Percentiles rank a stretch among this genome's conserved stretches.
Conservation (phyloP, 2,329 filamentous ascomycete genomes). For the Incumbomyces lentus region DNA sequence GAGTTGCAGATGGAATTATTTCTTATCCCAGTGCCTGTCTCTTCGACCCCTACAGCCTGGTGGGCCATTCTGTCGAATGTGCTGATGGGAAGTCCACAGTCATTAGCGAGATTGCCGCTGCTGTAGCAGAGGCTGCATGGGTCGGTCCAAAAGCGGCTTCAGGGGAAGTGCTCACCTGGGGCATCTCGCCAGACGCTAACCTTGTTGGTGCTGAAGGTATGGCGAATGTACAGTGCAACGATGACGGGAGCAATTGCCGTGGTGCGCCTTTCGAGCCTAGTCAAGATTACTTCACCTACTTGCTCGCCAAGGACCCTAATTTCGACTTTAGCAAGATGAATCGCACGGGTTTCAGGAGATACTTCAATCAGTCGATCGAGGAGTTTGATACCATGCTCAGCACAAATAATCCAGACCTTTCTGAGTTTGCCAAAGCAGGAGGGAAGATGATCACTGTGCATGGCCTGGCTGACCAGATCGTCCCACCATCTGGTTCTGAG, state of each 20-base stretch:
- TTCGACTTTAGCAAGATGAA: constrained; percentile 26
- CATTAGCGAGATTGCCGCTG: constrained; percentile 23
- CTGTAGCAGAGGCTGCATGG: constrained; percentile 26
- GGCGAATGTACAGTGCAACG: constrained; percentile 20
- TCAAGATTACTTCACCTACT: constrained; percentile 26
- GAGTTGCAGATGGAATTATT: constrained; percentile 19
- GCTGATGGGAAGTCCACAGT: constrained; percentile 3
- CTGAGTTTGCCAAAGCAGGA: constrained; percentile 26
- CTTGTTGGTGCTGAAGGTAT: constrained; percentile 10
- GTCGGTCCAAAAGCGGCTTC: constrained; percentile 20
- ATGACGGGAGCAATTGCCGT: constrained; percentile 19
- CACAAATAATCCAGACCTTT: constrained; percentile 29
- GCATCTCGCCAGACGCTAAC: constrained; percentile 21
- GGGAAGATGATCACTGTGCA: constrained; percentile 38
- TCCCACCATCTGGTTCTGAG: constrained; percentile 44
- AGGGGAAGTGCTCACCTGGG: constrained; percentile 26
- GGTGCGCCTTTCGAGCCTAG: constrained; percentile 21
- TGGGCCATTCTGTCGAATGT: constrained; percentile 3
- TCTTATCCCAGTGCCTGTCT: constrained; percentile 7
- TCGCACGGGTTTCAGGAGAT: constrained; percentile 18
- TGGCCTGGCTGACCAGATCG: constrained; percentile 44
- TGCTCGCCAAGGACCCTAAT: constrained; percentile 23
- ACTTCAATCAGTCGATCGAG: constrained; percentile 21
- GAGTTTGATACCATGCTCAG: constrained; percentile 29
- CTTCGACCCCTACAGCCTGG: constrained; percentile 10